Evolutionary conservation across 1,139 yeast genomes (phyloP), one percentile per base, ranked within the genome.

Genomic region (Arxiozyma bovina): DNA sequence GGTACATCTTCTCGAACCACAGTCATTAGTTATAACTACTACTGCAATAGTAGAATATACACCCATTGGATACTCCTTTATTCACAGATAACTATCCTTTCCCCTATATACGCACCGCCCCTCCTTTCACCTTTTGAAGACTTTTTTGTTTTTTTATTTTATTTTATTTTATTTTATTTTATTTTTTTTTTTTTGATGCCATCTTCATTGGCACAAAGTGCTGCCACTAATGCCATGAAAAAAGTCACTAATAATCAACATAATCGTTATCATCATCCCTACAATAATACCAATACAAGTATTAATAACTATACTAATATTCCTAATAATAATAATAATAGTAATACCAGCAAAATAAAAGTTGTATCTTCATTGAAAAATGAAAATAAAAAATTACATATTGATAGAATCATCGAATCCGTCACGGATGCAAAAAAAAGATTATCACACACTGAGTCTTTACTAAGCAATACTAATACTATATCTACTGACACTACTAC

Each of bases 371-470:
- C 30, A 27, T 27, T 27, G 30, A 21, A 23, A 25, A 27, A 43
- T 12, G 46, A 25, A 27, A 41, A 27, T 22, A 34, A 50, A 18
- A 18, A 46, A 7, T 44, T 52, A 11, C 67, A 70, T 57, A 58
- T 69, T 17, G 72, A 70, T 52, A 63, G 65, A 45, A 71, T 70
- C 20, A 71, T 70, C 3, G 70, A 69, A 53, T 69, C 72, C 23
- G 85, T 79, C 47, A 80, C 83, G 46, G 81, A 80, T 63, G 87
- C 85, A 45, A 79, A 83, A 50, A 83, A 83, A 63, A 69, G 88
- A 56, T 72, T 83, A 51, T 81, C 87, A 15, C 87, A 82, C 66
- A 52, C 60, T 20, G 60, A 60, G 22, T 60, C 62, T 7, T 38
- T 42, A 7, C n/a, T 46, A 2, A 50, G 45, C 27, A 45, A 42